These are phyloP conservation scores for Coemansia sp. DNA, from an alignment of 192 early-diverging fungal species.

Conservation along the genomic window DNA sequence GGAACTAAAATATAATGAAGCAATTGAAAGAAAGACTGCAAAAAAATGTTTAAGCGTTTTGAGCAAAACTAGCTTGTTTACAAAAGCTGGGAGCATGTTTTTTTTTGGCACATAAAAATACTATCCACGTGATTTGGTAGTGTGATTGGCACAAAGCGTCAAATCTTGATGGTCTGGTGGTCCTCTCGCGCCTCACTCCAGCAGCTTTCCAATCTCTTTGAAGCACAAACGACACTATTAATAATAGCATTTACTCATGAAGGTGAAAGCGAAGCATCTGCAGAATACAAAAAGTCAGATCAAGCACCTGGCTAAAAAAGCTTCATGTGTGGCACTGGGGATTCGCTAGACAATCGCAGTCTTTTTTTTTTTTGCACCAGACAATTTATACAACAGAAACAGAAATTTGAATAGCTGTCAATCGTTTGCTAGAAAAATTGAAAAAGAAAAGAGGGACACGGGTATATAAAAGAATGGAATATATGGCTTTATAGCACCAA, in stretches of 20 bases:
- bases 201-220: too few species aligned
- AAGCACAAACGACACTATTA: too few species aligned
- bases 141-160: not conserved
- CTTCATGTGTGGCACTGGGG: too few species aligned
- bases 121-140: not conserved
- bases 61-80: too few species aligned
- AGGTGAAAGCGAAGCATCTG: too few species aligned
- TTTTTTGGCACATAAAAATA: not conserved
- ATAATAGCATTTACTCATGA: too few species aligned
- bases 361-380: too few species aligned
- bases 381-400: not conserved
- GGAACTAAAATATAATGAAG: not conserved
- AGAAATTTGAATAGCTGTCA: not conserved
- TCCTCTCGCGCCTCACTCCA: not conserved
- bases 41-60: not conserved
- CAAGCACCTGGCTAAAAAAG: not conserved
- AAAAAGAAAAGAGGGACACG: not conserved
- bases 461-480: slow-evolving; percentile 4
- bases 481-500: slow-evolving; percentile 5
- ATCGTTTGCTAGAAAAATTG: slow-evolving; percentile 2
- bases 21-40: slow-evolving; percentile 4
- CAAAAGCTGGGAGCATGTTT: not conserved
- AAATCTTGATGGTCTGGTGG: not conserved
- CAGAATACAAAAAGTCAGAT: too few species aligned
- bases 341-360: too few species aligned